Percentiles rank a stretch among this genome's conserved stretches.
Evolutionary conservation across 2,329 filamentous ascomycete species (phyloP).

Genomic region (Sarocladium strictum): DNA sequence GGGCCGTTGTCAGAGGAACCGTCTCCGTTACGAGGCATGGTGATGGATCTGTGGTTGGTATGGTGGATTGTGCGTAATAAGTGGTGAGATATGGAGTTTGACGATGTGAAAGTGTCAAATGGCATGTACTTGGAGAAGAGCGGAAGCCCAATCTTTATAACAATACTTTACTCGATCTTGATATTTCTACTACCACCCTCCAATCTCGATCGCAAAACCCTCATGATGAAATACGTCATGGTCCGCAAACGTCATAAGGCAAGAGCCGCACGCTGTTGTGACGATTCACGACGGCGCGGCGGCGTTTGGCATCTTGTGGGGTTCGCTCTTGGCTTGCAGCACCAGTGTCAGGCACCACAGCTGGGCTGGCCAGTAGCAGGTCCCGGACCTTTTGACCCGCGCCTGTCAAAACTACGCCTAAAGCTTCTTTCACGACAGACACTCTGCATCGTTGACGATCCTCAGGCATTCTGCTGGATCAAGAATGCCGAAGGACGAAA

Average conservation of each 20-base stretch:
- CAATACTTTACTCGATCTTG: background rate
- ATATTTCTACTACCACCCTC: background rate
- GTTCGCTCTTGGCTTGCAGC: background rate
- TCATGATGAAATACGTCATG: constrained; percentile 7
- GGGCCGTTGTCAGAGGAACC: constrained; percentile 40
- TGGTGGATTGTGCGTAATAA: background rate
- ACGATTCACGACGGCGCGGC: background rate
- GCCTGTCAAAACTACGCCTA: background rate
- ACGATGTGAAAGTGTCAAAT: background rate
- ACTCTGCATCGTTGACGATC: too few relatives aligned
- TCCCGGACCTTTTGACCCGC: constrained; percentile 7
- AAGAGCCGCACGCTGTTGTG: background rate
- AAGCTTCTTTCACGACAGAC: too few relatives aligned
- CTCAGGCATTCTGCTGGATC: too few relatives aligned
- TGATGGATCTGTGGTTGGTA: constrained; percentile 15
- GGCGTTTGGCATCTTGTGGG: background rate
- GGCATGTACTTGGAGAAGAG: background rate
- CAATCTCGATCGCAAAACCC: constrained; percentile 5
- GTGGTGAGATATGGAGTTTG: background rate
- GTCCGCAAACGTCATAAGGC: constrained; percentile 4
- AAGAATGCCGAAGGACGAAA: too few relatives aligned
- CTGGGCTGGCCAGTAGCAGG: background rate
- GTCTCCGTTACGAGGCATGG: constrained; percentile 46
- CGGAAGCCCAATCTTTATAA: background rate
- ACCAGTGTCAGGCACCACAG: background rate